A percentile compares a stretch with the other conserved stretches of the same genome.
These are phyloP conservation scores for Immersiella caudata DNA, from an alignment of 495 filamentous ascomycete species.

Conservation along the genomic window DNA sequence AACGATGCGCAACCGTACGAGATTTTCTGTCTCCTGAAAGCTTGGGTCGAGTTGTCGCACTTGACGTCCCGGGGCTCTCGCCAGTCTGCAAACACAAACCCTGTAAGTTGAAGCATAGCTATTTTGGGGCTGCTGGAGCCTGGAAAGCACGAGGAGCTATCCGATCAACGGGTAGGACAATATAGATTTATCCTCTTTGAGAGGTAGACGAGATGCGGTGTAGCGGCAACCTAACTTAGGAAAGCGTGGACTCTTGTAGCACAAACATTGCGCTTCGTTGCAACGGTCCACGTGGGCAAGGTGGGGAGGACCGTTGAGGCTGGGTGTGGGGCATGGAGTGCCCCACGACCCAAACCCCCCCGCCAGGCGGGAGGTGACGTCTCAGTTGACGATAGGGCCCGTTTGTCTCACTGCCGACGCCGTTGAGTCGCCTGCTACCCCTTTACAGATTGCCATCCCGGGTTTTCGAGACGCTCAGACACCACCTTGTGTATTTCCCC, in stretches of 20 bases:
- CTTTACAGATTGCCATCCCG: not conserved
- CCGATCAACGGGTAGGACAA: not conserved
- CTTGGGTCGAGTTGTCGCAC: not conserved
- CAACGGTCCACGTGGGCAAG: not conserved
- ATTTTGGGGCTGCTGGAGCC: not conserved
- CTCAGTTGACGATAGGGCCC: not conserved
- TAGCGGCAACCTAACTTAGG: not conserved
- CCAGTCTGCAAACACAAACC: not conserved
- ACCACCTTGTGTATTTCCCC: not conserved
- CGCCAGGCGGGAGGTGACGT: not conserved
- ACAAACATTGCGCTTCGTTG: not conserved
- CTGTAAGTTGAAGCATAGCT: not conserved
- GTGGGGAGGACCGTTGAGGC: not conserved
- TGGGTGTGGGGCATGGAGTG: not conserved
- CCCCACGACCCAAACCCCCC: not conserved
- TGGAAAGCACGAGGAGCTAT: not conserved
- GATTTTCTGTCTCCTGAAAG: constrained; percentile 3
- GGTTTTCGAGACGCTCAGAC: not conserved
- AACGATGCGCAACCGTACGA: not conserved
- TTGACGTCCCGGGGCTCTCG: not conserved
- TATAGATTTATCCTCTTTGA: not conserved
- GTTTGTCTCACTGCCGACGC: not conserved
- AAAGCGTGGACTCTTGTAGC: constrained; percentile 4
- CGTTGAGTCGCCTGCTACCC: not conserved
- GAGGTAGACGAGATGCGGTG: not conserved